Evolutionary conservation across 768 basidiomycete species (phyloP).

Genomic region (Serendipita vermifera): DNA sequence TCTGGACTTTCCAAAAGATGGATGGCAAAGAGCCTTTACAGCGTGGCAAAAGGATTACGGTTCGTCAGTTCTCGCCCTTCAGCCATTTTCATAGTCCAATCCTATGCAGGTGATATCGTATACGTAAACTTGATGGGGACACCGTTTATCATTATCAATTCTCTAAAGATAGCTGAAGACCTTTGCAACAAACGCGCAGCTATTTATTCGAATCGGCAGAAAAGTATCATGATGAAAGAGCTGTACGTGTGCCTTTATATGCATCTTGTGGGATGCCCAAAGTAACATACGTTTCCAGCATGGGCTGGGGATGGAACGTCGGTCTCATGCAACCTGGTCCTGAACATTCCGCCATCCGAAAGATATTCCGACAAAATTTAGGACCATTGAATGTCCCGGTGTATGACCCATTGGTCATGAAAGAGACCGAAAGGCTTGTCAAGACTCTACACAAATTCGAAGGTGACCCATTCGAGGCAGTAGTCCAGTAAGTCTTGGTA

Average conservation of each 20-base stretch:
- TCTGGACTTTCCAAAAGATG: conserved; percentile 15
- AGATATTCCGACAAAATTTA: not conserved
- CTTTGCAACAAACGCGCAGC: conserved; percentile 16
- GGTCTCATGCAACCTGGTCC: not conserved
- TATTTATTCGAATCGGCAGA: conserved; percentile 17
- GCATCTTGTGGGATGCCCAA: not conserved
- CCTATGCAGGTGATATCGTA: conserved; percentile 15
- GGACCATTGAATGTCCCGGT: not conserved
- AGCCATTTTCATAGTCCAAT: not conserved
- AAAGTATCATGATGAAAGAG: conserved; percentile 6
- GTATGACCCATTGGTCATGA: not conserved
- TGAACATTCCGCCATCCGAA: not conserved
- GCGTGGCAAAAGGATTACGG: conserved; percentile 13
- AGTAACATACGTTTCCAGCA: not conserved
- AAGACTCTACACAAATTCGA: not conserved
- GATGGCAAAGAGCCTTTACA: conserved; percentile 10
- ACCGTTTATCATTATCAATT: conserved; percentile 17
- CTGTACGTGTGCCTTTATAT: conserved; percentile 11
- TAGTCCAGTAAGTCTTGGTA: not conserved
- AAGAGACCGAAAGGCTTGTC: not conserved
- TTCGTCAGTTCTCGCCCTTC: not conserved
- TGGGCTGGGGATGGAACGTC: conserved; percentile 4
- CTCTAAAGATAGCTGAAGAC: conserved; percentile 13
- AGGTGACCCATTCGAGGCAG: not conserved
- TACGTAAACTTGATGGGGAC: conserved; percentile 18